phyloP scores from a whole-genome alignment of 495 filamentous ascomycete genomes.

The Talaromyces adpressus region DNA sequence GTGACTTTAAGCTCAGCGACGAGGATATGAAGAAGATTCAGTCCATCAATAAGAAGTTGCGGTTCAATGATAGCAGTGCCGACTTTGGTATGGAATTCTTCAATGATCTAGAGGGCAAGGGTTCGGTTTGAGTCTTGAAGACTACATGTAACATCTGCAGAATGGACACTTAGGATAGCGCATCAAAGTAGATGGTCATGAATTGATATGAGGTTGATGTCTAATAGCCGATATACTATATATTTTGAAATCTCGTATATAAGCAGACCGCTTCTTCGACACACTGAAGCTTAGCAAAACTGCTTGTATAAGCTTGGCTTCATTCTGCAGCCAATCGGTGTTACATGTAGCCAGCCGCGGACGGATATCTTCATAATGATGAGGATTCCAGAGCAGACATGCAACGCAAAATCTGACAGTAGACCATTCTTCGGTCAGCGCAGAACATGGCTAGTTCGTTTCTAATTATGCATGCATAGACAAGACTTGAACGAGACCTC shows the following conservation, averaged over 20 bases:
- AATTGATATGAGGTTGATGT: background rate
- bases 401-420: background rate
- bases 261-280: background rate
- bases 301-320: background rate
- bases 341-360: background rate
- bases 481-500: background rate
- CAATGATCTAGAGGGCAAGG: conserved; percentile 53
- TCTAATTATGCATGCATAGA: background rate
- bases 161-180: too few species aligned
- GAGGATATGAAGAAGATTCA: conserved; percentile 49
- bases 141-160: too few species aligned
- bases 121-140: background rate
- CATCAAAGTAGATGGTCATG: too few species aligned
- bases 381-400: background rate
- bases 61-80: conserved; percentile 53
- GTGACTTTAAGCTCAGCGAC: conserved; percentile 48
- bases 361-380: background rate
- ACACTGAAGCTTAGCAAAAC: background rate
- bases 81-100: conserved; percentile 55
- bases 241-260: background rate
- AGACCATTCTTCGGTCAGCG: too few species aligned
- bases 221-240: background rate
- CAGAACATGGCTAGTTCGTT: background rate
- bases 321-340: background rate
- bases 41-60: conserved; percentile 45